These are phyloP conservation scores for Microthlaspi erraticum DNA, from an alignment of 345 rosid genomes.

Conservation along the genomic window DNA sequence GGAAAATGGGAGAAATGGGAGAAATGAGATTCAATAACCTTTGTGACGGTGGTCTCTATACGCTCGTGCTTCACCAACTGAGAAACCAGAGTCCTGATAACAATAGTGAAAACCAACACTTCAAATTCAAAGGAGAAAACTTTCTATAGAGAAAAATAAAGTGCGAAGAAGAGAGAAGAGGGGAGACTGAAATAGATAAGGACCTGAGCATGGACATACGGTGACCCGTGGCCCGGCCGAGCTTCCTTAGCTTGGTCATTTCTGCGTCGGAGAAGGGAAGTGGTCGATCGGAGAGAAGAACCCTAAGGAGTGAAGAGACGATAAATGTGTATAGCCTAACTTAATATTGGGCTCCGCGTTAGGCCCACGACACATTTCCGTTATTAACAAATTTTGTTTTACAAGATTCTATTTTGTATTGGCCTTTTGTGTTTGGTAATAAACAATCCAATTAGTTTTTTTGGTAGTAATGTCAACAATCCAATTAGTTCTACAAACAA, in stretches of 20 bases:
- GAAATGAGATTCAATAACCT: constrained; percentile 49
- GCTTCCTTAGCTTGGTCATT: constrained; percentile 88
- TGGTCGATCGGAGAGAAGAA: constrained; percentile 16
- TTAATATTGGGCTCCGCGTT: constrained; percentile 25
- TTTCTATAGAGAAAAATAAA: not conserved
- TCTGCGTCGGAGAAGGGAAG: constrained; percentile 29
- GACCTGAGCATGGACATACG: constrained; percentile 94
- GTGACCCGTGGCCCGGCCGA: constrained; percentile 72
- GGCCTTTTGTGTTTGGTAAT: not conserved
- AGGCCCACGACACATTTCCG: not conserved
- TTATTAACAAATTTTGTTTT: not conserved
- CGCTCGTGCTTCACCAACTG: constrained; percentile 94
- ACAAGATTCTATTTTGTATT: not conserved
- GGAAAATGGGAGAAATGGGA: not conserved
- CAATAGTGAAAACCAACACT: constrained; percentile 23
- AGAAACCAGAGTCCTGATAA: constrained; percentile 81
- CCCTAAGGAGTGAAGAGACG: constrained; percentile 1
- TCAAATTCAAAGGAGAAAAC: not conserved
- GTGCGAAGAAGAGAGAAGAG: not conserved
- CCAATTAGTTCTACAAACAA: too few relatives aligned
- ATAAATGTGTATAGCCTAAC: not conserved
- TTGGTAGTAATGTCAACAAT: too few relatives aligned
- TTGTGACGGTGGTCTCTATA: constrained; percentile 90
- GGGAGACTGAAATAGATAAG: not conserved
- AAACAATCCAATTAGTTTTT: not conserved